A percentile compares a stretch with the other conserved stretches of the same genome.
phyloP scores from a whole-genome alignment of 306 rosid genomes.

The Pterocarpus macrocarpus region DNA sequence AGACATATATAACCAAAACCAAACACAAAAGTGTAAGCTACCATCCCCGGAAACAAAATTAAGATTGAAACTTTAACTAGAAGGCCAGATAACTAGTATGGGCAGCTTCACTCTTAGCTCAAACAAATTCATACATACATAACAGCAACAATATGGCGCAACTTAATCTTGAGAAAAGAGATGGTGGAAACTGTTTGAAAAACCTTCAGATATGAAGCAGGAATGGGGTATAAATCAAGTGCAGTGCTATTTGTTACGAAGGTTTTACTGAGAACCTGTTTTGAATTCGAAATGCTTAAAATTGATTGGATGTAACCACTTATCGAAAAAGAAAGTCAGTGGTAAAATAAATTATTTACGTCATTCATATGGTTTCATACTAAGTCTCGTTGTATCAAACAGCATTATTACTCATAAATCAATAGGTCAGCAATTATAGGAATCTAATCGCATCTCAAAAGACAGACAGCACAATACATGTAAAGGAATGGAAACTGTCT shows the following conservation, averaged over 20 bases:
- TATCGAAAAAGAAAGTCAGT: too few species aligned
- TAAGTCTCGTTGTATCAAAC: too few species aligned
- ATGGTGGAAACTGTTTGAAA: neutral
- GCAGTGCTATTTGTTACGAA: too few species aligned
- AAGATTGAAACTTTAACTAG: neutral
- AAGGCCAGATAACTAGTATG: neutral
- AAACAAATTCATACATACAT: too few species aligned
- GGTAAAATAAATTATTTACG: too few species aligned
- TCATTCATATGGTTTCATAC: too few species aligned
- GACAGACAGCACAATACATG: neutral
- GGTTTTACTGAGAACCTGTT: too few species aligned
- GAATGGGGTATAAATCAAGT: too few species aligned
- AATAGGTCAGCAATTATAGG: neutral
- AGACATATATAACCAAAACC: neutral
- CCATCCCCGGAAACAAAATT: neutral
- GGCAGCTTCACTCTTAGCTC: neutral
- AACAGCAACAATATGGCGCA: neutral
- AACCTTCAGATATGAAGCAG: neutral
- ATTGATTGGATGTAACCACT: too few species aligned
- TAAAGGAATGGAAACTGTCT: neutral
- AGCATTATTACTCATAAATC: neutral
- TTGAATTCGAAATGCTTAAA: too few species aligned
- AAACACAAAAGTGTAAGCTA: neutral
- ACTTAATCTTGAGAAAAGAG: conserved; percentile 3
- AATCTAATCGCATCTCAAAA: neutral